phyloP scores from a whole-genome alignment of 441 rosid genomes.

The Hura crepitans region DNA sequence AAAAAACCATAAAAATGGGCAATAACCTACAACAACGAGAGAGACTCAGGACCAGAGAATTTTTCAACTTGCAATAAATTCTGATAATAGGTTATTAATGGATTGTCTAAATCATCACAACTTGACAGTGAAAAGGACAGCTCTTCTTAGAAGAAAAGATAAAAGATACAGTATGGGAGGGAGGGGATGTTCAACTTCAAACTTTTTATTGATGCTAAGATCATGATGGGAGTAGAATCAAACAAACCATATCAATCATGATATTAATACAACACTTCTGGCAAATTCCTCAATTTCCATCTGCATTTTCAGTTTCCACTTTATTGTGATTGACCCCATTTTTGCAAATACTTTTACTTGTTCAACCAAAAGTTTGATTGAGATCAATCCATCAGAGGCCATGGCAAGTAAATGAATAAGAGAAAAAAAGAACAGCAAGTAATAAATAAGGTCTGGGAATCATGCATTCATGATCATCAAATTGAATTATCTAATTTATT shows the following conservation, averaged over 20 bases:
- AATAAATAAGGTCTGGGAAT: background rate
- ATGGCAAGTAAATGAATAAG: background rate
- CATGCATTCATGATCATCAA: background rate
- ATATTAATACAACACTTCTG: too few relatives aligned
- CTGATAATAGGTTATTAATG: background rate
- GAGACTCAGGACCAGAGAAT: too few relatives aligned
- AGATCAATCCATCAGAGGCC: background rate
- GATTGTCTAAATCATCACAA: background rate
- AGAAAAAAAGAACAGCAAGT: background rate
- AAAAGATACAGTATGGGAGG: background rate
- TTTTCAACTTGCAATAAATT: background rate
- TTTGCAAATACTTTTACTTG: background rate
- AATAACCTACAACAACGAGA: too few relatives aligned
- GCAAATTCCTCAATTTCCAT: too few relatives aligned
- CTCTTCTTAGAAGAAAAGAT: background rate
- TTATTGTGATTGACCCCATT: background rate
- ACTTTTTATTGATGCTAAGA: too few relatives aligned
- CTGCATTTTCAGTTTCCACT: too few relatives aligned
- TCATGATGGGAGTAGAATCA: too few relatives aligned
- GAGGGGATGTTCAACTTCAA: too few relatives aligned
- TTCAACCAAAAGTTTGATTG: background rate
- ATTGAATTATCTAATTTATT: constrained; percentile 7
- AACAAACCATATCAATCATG: too few relatives aligned
- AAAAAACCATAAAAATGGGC: too few relatives aligned
- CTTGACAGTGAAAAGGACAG: background rate